phyloP scores from a whole-genome alignment of 139 green algal genomes.

The Coccomyxa sp. region DNA sequence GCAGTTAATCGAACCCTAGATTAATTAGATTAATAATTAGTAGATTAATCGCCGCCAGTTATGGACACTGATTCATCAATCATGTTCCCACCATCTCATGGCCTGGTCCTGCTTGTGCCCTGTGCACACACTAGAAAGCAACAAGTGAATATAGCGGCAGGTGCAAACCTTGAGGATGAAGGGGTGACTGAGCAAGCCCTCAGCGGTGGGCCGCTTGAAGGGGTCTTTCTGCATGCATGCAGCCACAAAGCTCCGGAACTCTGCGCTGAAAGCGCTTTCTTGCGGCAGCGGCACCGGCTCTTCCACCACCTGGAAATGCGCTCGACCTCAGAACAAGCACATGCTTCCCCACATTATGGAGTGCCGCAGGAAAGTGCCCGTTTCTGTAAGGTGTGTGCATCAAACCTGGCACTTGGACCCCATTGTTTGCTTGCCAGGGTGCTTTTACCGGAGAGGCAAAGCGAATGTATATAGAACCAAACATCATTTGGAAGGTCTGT shows the following conservation, averaged over 20 bases:
- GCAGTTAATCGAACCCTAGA: too few species aligned
- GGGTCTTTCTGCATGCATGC: conserved; percentile 72
- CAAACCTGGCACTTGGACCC: background rate
- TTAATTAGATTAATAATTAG: too few species aligned
- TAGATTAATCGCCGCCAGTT: too few species aligned
- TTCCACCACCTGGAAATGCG: conserved; percentile 40
- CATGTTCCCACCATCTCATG: background rate
- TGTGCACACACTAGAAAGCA: background rate
- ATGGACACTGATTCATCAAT: background rate
- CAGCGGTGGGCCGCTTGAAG: conserved; percentile 47
- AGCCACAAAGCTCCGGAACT: conserved; percentile 78
- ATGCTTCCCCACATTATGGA: background rate
- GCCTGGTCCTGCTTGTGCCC: background rate
- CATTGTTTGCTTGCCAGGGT: too few species aligned
- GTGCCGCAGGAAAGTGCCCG: background rate
- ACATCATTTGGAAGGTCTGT: too few species aligned
- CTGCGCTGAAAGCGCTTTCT: conserved; percentile 39
- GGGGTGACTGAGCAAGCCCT: conserved; percentile 70
- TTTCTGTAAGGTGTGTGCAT: background rate
- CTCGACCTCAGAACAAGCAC: background rate
- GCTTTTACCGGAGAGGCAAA: too few species aligned
- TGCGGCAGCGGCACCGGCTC: conserved; percentile 51
- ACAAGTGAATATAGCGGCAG: background rate
- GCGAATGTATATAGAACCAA: too few species aligned
- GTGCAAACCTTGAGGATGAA: conserved; percentile 36